Conservation (phyloP, 306 rosid genomes). For the Acacia melanoxylon region DNA sequence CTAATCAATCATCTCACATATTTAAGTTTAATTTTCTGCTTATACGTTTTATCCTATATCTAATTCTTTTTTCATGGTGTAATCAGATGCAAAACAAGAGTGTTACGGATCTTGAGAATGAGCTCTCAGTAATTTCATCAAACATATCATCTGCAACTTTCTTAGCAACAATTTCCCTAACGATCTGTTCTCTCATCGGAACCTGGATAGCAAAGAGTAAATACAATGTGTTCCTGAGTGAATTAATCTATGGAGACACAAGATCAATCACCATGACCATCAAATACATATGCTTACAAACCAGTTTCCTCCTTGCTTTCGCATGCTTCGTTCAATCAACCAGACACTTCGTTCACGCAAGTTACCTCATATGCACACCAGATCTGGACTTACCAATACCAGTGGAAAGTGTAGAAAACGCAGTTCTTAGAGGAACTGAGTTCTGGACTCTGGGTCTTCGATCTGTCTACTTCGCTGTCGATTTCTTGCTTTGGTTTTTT, state of each 20-base stretch:
- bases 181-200: slow-evolving; percentile 70
- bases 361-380: slow-evolving; percentile 64
- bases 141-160: slow-evolving; percentile 68
- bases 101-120: slow-evolving; percentile 3
- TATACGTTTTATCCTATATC: neutral
- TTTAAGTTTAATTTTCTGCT: neutral
- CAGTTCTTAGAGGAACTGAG: slow-evolving; percentile 71
- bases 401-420: neutral
- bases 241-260: slow-evolving; percentile 67
- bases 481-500: slow-evolving; percentile 72
- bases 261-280: slow-evolving; percentile 43
- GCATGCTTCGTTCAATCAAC: slow-evolving; percentile 70
- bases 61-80: neutral
- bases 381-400: slow-evolving; percentile 47
- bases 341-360: slow-evolving; percentile 76
- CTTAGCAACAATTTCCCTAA: slow-evolving; percentile 54
- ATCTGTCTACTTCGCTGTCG: slow-evolving; percentile 70
- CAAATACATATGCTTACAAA: slow-evolving; percentile 60
- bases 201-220: slow-evolving; percentile 63
- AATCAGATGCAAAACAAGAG: slow-evolving; percentile 49
- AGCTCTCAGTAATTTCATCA: slow-evolving; percentile 29
- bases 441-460: slow-evolving; percentile 80
- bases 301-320: slow-evolving; percentile 71
- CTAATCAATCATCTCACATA: neutral
- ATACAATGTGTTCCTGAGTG: slow-evolving; percentile 37